phyloP scores from a whole-genome alignment of 352 stramenopile species.

The Bremia lactucae region DNA sequence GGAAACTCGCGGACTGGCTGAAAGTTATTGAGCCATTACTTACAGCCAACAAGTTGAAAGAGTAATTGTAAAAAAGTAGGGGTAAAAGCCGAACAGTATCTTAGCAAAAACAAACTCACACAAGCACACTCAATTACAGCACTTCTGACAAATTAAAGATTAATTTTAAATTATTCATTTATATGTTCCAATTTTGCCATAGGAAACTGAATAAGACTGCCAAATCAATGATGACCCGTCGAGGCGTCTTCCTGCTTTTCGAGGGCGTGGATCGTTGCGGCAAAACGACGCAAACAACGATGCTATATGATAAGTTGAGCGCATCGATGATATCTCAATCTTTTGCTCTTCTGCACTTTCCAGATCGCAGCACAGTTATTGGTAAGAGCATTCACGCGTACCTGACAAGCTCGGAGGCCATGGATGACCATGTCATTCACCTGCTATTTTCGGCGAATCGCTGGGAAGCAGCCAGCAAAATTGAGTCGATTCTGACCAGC shows the following conservation, averaged over 20 bases:
- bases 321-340: slow-evolving; percentile 6
- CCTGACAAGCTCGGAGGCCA: slow-evolving; percentile 74
- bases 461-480: slow-evolving; percentile 90
- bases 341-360: slow-evolving; percentile 59
- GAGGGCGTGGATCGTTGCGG: slow-evolving; percentile 98
- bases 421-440: slow-evolving; percentile 97
- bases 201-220: too few relatives aligned
- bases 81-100: too few relatives aligned
- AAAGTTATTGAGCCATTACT: slow-evolving; percentile 32
- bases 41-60: slow-evolving; percentile 8
- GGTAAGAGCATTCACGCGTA: slow-evolving; percentile 97
- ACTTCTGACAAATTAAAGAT: too few relatives aligned
- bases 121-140: too few relatives aligned
- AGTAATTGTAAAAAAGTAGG: slow-evolving; percentile 1
- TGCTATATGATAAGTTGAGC: slow-evolving; percentile 67
- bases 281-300: slow-evolving; percentile 98
- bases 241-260: slow-evolving; percentile 97
- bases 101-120: too few relatives aligned
- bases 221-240: slow-evolving; percentile 36
- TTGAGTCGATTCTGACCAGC: slow-evolving; percentile 50
- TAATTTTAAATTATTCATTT: too few relatives aligned
- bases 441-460: slow-evolving; percentile 99
- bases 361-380: slow-evolving; percentile 85
- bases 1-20: slow-evolving; percentile 48
- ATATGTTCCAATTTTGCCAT: too few relatives aligned